Percentiles rank a stretch among this genome's conserved stretches.
phyloP scores from a whole-genome alignment of 441 rosid genomes.

The Rhodomyrtus psidioides region DNA sequence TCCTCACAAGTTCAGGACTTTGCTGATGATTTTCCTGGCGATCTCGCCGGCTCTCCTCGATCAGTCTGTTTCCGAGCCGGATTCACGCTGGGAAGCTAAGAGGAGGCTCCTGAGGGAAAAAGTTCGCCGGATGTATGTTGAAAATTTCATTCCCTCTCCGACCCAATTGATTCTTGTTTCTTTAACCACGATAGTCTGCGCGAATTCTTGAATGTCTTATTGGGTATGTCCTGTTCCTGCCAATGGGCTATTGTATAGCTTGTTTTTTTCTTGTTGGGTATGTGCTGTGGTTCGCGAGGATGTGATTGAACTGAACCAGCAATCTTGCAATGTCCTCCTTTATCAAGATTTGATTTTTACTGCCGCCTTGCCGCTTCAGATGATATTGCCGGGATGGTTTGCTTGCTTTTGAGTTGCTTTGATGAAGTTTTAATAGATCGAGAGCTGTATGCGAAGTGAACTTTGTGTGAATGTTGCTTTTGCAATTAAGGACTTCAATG shows the following conservation, averaged over 20 bases:
- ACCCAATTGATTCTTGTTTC: neutral
- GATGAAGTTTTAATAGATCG: neutral
- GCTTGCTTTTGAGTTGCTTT: neutral
- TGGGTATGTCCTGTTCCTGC: neutral
- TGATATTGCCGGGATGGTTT: neutral
- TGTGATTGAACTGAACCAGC: neutral
- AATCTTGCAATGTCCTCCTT: neutral
- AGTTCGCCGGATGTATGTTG: constrained; percentile 71
- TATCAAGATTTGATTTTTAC: neutral
- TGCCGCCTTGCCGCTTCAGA: neutral
- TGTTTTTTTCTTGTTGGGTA: neutral
- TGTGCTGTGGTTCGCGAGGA: neutral
- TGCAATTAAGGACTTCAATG: neutral
- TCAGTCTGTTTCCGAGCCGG: constrained; percentile 27
- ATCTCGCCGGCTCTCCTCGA: constrained; percentile 25
- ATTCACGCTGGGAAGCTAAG: constrained; percentile 47
- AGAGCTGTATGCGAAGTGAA: neutral
- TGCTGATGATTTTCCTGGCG: constrained; percentile 37
- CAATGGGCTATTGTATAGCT: neutral
- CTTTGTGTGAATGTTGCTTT: neutral
- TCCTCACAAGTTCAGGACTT: constrained; percentile 8
- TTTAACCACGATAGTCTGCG: neutral
- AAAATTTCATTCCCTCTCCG: neutral
- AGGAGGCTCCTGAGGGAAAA: constrained; percentile 64
- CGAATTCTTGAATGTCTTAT: neutral